Evolutionary conservation across 176 grass and related monocot species (phyloP).

Genomic region (Cymbopogon citratus): DNA sequence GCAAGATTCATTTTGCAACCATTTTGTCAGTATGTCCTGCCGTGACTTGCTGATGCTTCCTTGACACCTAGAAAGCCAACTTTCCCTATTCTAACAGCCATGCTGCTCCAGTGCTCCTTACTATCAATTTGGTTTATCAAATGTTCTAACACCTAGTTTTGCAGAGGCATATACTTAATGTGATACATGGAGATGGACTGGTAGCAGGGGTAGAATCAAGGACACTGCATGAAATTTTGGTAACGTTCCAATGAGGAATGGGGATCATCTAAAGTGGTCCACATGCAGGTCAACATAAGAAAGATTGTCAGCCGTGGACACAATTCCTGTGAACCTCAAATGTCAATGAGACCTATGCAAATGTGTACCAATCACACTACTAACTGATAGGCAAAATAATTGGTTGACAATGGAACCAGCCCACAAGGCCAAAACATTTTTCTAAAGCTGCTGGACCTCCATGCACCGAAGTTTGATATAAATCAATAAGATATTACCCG

Average conservation of each 20-base stretch:
- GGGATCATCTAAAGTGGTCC: neutral
- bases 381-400: neutral
- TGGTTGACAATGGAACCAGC: neutral
- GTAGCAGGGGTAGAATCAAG: neutral
- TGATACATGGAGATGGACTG: neutral
- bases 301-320: neutral
- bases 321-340: neutral
- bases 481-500: neutral
- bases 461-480: neutral
- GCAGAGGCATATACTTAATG: neutral
- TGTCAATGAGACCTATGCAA: neutral
- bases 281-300: neutral
- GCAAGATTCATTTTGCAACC: neutral
- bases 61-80: neutral
- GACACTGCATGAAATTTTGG: neutral
- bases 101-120: neutral
- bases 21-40: neutral
- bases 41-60: neutral
- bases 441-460: neutral
- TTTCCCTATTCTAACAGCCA: neutral
- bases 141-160: neutral
- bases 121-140: neutral
- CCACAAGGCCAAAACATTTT: neutral
- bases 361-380: neutral
- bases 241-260: neutral